phyloP scores from a whole-genome alignment of 129 eudicot species.

The Ambrosia artemisiifolia region DNA sequence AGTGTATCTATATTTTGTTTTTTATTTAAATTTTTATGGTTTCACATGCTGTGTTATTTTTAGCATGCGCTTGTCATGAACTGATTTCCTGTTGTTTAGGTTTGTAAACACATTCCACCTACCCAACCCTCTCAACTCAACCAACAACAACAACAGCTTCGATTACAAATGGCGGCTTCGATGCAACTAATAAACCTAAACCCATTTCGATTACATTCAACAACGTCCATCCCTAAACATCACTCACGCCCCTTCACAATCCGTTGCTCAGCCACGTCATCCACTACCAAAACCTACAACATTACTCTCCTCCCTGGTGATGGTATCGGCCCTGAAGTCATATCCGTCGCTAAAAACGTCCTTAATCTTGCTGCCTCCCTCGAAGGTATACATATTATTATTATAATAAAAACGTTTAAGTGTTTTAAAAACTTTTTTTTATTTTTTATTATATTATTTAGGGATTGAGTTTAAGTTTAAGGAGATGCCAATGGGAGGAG shows the following conservation, averaged over 20 bases:
- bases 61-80: too few species aligned
- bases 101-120: too few species aligned
- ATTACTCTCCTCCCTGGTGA: slow-evolving; percentile 96
- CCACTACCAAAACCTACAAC: slow-evolving; percentile 48
- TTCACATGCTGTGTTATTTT: too few species aligned
- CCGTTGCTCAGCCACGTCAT: slow-evolving; percentile 68
- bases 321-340: slow-evolving; percentile 97
- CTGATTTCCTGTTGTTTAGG: too few species aligned
- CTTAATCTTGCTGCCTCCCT: slow-evolving; percentile 61
- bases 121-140: too few species aligned
- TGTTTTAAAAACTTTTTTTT: too few species aligned
- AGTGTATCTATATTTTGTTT: too few species aligned
- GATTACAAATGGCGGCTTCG: background rate
- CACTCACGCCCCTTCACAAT: slow-evolving; percentile 16
- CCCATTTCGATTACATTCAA: slow-evolving; percentile 23
- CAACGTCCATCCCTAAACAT: slow-evolving; percentile 21
- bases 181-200: background rate
- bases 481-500: slow-evolving; percentile 93
- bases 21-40: too few species aligned
- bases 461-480: slow-evolving; percentile 76
- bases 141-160: too few species aligned
- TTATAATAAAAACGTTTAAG: too few species aligned
- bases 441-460: background rate
- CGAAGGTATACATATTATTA: slow-evolving; percentile 39
- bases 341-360: slow-evolving; percentile 75